Evolutionary conservation across 805 yeast genomes (phyloP), one percentile per base, ranked within the genome.

Genomic region (Candida sakaeoensis): DNA sequence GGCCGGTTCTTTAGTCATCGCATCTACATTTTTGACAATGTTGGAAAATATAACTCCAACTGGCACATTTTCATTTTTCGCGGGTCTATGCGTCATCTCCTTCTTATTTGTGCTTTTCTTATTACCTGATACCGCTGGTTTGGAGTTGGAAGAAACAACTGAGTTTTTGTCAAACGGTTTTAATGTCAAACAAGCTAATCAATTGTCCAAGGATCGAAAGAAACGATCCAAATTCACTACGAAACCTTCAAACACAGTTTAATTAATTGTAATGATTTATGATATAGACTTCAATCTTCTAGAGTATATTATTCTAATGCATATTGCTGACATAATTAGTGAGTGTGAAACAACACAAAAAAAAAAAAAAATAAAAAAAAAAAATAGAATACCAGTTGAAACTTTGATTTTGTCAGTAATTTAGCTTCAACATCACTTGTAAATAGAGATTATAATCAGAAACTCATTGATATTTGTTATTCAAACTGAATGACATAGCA

Each of bases 21-120:
- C 97, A 1, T 77, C 96, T 2, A 85, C 96, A 0, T 91, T 90
- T 65, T 74, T 93, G 61, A 91, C 98, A 21, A 89, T 91, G 97
- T 74, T 93, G 67, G 78, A 86, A 57, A 85, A 80, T 50, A 88
- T 93, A 47, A 87, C 98, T 1, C 97, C 98, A 31, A 79, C 96
- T 0, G 98, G 98, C 18, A 91, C 98, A 0, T 91, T 91, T 64
- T 79, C 90, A 1, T 77, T 91, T 49, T 91, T 89, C 59, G 96
- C 95, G 1, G 95, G 79, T 1, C 72, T 93, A 40, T 79, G 93
- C 54, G 69, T 77, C 9, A 50, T 87, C 2, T 80, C 97, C 1
- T 75, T 82, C 57, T 49, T 86, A 2, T 80, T 87, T 57, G 85
- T 85, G 26, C 84, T 68, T 66, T 83, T 89, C 74, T 80, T 88